Percentiles rank a stretch among this genome's conserved stretches.
Evolutionary conservation across 257 asterid species (phyloP).

Genomic region (Pogostemon cablin): DNA sequence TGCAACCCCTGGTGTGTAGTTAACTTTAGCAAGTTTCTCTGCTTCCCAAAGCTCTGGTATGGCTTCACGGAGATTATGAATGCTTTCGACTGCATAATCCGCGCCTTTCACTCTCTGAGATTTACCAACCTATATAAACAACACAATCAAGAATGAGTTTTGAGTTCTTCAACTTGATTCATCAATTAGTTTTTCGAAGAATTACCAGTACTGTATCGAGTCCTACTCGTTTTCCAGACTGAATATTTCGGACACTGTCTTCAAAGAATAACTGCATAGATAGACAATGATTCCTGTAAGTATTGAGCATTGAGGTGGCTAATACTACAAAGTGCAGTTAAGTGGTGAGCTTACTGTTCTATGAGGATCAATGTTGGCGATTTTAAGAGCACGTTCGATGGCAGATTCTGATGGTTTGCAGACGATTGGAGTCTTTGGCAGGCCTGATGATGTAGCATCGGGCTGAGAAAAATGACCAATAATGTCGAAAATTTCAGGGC

Average conservation of each 20-base stretch:
- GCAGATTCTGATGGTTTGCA: constrained; percentile 90
- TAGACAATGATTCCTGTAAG: constrained; percentile 16
- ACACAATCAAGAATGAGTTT: background rate
- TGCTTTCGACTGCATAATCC: constrained; percentile 88
- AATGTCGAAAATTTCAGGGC: constrained; percentile 68
- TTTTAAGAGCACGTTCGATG: constrained; percentile 71
- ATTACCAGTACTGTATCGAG: constrained; percentile 84
- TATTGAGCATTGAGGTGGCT: background rate
- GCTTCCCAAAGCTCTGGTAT: constrained; percentile 88
- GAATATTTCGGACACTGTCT: constrained; percentile 83
- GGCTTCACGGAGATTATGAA: constrained; percentile 89
- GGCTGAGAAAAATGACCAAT: constrained; percentile 71
- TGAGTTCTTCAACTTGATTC: background rate
- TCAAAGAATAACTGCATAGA: constrained; percentile 79
- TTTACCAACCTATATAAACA: constrained; percentile 65
- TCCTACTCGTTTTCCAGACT: constrained; percentile 80
- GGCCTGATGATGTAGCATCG: constrained; percentile 42
- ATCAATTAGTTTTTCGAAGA: background rate
- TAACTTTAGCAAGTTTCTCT: constrained; percentile 60
- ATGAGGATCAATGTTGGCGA: constrained; percentile 76
- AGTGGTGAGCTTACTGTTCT: constrained; percentile 64
- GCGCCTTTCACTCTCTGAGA: constrained; percentile 88
- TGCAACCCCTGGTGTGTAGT: constrained; percentile 61
- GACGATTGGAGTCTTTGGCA: constrained; percentile 85
- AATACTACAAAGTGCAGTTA: background rate